Evolutionary conservation across 192 early-diverging fungal genomes (phyloP).

Genomic region (Rhizophagus clarus): DNA sequence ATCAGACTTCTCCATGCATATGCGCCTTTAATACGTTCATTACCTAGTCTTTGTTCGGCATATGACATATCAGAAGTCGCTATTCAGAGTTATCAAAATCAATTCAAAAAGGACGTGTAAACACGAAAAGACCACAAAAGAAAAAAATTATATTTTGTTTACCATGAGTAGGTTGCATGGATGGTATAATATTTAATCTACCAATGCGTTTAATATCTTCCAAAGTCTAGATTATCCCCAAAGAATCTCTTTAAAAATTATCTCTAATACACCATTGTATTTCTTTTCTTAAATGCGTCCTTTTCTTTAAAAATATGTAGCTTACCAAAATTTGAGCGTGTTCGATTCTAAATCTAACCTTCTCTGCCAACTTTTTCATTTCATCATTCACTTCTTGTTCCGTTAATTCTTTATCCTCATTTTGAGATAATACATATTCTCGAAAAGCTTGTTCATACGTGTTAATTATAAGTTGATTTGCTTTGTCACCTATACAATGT

Average conservation of each 20-base stretch:
- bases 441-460: slow-evolving; percentile 45
- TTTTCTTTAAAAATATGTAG: neutral
- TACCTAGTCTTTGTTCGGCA: slow-evolving; percentile 50
- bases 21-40: slow-evolving; percentile 45
- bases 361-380: slow-evolving; percentile 10
- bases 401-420: neutral
- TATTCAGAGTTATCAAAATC: neutral
- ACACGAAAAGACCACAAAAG: no score
- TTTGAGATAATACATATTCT: slow-evolving; percentile 17
- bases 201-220: slow-evolving; percentile 51
- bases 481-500: slow-evolving; percentile 60
- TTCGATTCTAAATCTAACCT: slow-evolving; percentile 51
- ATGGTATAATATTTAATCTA: slow-evolving; percentile 50
- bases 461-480: slow-evolving; percentile 54
- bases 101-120: neutral
- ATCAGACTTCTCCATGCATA: slow-evolving; percentile 53
- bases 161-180: slow-evolving; percentile 63
- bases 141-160: no score
- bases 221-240: slow-evolving; percentile 29
- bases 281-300: no score
- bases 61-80: slow-evolving; percentile 60
- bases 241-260: neutral
- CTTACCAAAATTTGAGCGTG: slow-evolving; percentile 59
- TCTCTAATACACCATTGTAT: no score
- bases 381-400: slow-evolving; percentile 10